Percentiles rank a stretch among this genome's conserved stretches.
phyloP scores from a whole-genome alignment of 1,284 basidiomycete species.

The Puccinia triticina region DNA sequence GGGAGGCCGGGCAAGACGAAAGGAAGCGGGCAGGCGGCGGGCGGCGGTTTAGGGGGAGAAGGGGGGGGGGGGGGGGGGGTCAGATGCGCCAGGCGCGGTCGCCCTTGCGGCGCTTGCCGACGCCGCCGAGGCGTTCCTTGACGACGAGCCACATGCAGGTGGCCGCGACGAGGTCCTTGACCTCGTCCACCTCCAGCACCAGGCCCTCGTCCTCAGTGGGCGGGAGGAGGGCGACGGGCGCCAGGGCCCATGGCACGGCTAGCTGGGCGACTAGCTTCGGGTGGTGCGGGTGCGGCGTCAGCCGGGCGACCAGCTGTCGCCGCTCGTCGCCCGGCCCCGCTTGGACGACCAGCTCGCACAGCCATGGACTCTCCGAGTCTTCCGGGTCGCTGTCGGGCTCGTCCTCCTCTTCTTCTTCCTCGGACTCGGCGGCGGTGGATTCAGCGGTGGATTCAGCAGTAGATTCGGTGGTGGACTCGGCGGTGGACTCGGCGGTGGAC shows the following conservation, averaged over 20 bases:
- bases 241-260: slow-evolving; percentile 81
- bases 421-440: not conserved
- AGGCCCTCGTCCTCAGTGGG: slow-evolving; percentile 62
- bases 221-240: slow-evolving; percentile 64
- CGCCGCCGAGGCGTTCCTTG: slow-evolving; percentile 84
- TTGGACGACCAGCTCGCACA: slow-evolving; percentile 67
- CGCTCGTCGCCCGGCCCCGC: slow-evolving; percentile 54
- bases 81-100: slow-evolving; percentile 74
- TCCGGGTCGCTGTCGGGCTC: slow-evolving; percentile 84
- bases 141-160: slow-evolving; percentile 91
- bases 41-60: too few relatives aligned
- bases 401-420: slow-evolving; percentile 53
- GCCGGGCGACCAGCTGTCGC: slow-evolving; percentile 70
- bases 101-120: slow-evolving; percentile 77
- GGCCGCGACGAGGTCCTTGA: slow-evolving; percentile 87
- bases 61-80: too few relatives aligned
- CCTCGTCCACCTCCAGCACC: slow-evolving; percentile 80
- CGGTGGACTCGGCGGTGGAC: slow-evolving; percentile 24
- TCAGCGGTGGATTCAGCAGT: not conserved
- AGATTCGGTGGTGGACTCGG: slow-evolving; percentile 24
- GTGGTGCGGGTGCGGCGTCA: slow-evolving; percentile 91
- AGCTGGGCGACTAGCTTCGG: slow-evolving; percentile 90
- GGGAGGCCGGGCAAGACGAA: too few relatives aligned
- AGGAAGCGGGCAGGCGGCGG: too few relatives aligned
- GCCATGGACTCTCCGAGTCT: slow-evolving; percentile 93